Evolutionary conservation across 2,329 filamentous ascomycete species (phyloP).

Genomic region (Pestalotiopsis sp.): DNA sequence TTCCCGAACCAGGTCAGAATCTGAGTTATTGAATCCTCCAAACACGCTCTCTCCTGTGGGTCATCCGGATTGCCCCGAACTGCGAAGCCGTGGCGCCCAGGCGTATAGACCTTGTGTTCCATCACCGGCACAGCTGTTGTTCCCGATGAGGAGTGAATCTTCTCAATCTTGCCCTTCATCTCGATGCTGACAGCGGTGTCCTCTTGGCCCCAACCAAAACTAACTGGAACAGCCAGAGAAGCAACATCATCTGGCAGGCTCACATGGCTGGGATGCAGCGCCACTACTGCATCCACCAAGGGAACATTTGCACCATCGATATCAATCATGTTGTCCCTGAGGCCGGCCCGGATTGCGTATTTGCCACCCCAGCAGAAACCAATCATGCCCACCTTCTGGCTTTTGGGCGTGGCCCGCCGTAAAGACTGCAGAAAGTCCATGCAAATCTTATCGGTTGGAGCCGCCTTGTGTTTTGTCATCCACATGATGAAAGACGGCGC

Average conservation of each 20-base stretch:
- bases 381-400: conserved; percentile 43
- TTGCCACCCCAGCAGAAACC: conserved; percentile 59
- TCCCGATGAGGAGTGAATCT: conserved; percentile 25
- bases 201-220: conserved; percentile 33
- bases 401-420: conserved; percentile 30
- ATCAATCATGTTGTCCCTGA: conserved; percentile 35
- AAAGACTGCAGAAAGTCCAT: conserved; percentile 34
- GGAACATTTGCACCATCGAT: conserved; percentile 28
- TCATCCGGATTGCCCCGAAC: conserved; percentile 27
- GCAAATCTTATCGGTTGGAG: conserved; percentile 33
- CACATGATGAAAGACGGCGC: conserved; percentile 33
- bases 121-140: conserved; percentile 30
- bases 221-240: conserved; percentile 30
- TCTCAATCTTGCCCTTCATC: conserved; percentile 31
- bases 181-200: conserved; percentile 31
- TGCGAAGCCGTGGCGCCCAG: conserved; percentile 32
- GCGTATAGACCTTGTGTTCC: conserved; percentile 33
- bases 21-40: conserved; percentile 28
- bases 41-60: conserved; percentile 26
- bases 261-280: conserved; percentile 45
- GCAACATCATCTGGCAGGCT: conserved; percentile 40
- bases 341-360: conserved; percentile 36
- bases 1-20: conserved; percentile 9
- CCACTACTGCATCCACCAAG: conserved; percentile 45
- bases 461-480: conserved; percentile 35